phyloP scores from a whole-genome alignment of 352 stramenopile species.

The Lagenidium sp. region DNA sequence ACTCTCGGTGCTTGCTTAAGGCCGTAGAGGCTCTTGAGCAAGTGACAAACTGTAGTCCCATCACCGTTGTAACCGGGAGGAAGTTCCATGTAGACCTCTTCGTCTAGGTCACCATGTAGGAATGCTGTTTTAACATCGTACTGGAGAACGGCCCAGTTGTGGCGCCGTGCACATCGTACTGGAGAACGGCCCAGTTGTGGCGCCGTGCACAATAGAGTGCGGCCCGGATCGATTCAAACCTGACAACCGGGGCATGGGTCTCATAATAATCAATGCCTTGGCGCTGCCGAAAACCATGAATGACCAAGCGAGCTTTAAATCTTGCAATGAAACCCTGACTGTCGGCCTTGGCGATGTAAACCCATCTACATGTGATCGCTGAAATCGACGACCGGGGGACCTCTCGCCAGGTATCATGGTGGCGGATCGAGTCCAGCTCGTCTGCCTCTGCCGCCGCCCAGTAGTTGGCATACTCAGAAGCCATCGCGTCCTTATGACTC shows the following conservation, averaged over 20 bases:
- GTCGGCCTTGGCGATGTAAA: conserved; percentile 13
- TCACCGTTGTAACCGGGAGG: not conserved
- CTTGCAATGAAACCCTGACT: conserved; percentile 8
- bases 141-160: conserved; percentile 7
- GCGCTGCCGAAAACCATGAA: conserved; percentile 16
- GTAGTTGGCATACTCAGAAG: not conserved
- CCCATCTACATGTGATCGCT: conserved; percentile 9
- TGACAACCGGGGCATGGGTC: conserved; percentile 7
- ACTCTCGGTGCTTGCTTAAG: conserved; percentile 1
- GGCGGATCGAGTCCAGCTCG: conserved; percentile 2
- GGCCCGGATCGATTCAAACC: not conserved
- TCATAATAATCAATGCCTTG: conserved; percentile 17
- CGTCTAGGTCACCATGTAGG: conserved; percentile 12
- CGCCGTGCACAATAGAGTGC: not conserved
- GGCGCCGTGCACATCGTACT: not conserved
- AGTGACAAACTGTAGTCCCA: not conserved
- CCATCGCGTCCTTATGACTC: conserved; percentile 6
- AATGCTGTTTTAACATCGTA: conserved; percentile 16
- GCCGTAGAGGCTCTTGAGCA: conserved; percentile 4
- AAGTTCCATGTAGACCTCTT: conserved; percentile 12
- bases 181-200: not conserved
- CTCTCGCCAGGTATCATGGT: conserved; percentile 4
- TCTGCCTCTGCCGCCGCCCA: conserved; percentile 5
- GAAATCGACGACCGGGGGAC: not conserved
- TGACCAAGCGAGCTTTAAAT: conserved; percentile 18